Evolutionary conservation across 2,329 filamentous ascomycete species (phyloP).

Genomic region (Endoconidiophora polonica): DNA sequence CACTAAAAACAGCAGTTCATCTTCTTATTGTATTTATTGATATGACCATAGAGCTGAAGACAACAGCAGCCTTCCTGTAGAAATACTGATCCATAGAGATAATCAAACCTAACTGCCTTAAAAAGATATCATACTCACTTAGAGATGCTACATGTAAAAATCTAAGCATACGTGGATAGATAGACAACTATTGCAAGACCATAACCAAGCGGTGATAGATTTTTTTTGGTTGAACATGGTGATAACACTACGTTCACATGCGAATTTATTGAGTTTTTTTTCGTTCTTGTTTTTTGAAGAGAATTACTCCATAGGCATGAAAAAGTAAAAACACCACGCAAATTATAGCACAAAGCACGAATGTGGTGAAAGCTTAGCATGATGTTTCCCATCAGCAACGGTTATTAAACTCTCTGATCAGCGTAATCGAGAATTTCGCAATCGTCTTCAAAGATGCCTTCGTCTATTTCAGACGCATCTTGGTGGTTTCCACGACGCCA

Average conservation of each 20-base stretch:
- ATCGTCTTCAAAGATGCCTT: slow-evolving; percentile 82
- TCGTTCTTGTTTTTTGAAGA: slow-evolving; percentile 1
- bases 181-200: not conserved
- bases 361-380: too few relatives aligned
- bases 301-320: not conserved
- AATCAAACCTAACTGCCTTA: not conserved
- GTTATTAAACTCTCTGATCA: slow-evolving; percentile 31
- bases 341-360: too few relatives aligned
- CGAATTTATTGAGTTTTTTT: slow-evolving; percentile 3
- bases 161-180: not conserved
- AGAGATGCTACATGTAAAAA: not conserved
- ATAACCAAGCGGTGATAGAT: too few relatives aligned
- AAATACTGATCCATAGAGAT: not conserved
- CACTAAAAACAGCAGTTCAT: not conserved
- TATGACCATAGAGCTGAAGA: too few relatives aligned
- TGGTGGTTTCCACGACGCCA: slow-evolving; percentile 36
- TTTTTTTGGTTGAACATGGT: too few relatives aligned
- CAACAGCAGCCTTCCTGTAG: too few relatives aligned
- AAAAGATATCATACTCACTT: not conserved
- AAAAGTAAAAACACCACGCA: not conserved
- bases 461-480: slow-evolving; percentile 26
- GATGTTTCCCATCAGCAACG: too few relatives aligned
- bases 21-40: not conserved
- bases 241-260: too few relatives aligned
- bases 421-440: slow-evolving; percentile 86